A percentile compares a stretch with the other conserved stretches of the same genome.
These are phyloP conservation scores for Scheffersomyces illinoinensis DNA, from an alignment of 1,139 yeast species.

Conservation along the genomic window DNA sequence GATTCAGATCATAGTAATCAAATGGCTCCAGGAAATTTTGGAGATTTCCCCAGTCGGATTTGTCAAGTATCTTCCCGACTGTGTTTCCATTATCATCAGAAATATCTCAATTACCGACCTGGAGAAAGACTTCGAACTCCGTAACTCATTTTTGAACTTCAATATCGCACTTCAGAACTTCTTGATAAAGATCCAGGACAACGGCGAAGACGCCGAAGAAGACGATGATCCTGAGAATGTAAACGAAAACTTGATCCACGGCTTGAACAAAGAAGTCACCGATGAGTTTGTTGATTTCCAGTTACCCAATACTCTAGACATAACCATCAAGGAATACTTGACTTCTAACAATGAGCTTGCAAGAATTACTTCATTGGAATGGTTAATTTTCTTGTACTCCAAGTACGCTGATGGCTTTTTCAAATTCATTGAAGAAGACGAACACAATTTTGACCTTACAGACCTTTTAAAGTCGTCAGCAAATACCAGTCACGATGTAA, in stretches of 20 bases:
- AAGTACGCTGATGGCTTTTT: constrained; percentile 66
- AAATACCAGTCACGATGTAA: constrained; percentile 85
- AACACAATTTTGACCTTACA: constrained; percentile 54
- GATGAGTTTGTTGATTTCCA: constrained; percentile 45
- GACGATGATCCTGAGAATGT: constrained; percentile 8
- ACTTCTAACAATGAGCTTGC: constrained; percentile 66
- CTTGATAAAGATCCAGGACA: constrained; percentile 26
- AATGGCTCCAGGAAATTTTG: constrained; percentile 80
- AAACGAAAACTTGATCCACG: constrained; percentile 21
- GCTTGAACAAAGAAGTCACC: constrained; percentile 40
- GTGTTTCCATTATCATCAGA: constrained; percentile 39
- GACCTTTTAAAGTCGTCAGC: constrained; percentile 79
- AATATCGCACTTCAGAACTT: constrained; percentile 37
- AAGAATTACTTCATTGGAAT: constrained; percentile 81
- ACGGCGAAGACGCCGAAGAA: constrained; percentile 4
- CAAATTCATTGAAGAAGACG: constrained; percentile 37
- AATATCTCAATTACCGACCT: constrained; percentile 40
- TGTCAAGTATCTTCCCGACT: constrained; percentile 55
- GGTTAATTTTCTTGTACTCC: constrained; percentile 83
- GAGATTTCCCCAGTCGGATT: constrained; percentile 78
- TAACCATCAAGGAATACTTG: constrained; percentile 39
- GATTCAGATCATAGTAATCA: constrained; percentile 75
- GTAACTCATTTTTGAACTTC: constrained; percentile 39
- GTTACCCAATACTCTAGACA: constrained; percentile 33
- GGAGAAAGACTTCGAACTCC: constrained; percentile 40